Percentiles rank a stretch among this genome's conserved stretches.
Conservation (phyloP, 768 basidiomycete genomes). For the Xerocomus potaroensis region DNA sequence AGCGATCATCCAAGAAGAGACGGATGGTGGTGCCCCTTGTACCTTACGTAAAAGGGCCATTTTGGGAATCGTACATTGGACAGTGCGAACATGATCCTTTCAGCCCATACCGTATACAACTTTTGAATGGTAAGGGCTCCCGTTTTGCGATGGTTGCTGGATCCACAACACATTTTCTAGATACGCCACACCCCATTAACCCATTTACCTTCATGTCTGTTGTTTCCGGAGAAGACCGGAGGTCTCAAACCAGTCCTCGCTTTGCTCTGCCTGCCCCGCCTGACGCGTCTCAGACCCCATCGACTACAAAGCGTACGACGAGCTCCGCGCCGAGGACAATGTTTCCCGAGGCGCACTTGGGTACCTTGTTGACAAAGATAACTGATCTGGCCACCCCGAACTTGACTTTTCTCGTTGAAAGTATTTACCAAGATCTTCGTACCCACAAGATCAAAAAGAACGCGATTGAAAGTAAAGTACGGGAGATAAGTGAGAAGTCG, state of each 20-base stretch:
- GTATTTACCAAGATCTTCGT: conserved; percentile 65
- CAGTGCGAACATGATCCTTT: conserved; percentile 67
- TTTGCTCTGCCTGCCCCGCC: conserved; percentile 50
- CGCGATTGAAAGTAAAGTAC: conserved; percentile 75
- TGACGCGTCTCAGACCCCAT: conserved; percentile 26
- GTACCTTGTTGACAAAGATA: conserved; percentile 60
- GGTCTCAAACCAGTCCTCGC: conserved; percentile 23
- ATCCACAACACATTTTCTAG: conserved; percentile 34
- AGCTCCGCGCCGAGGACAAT: conserved; percentile 43
- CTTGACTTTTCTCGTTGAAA: conserved; percentile 65
- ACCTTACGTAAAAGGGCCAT: conserved; percentile 78
- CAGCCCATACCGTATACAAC: conserved; percentile 67
- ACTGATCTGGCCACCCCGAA: conserved; percentile 55
- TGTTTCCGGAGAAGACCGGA: conserved; percentile 35
- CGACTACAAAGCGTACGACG: conserved; percentile 27
- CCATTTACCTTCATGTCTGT: conserved; percentile 72
- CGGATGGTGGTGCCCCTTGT: conserved; percentile 76
- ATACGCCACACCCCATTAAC: conserved; percentile 67
- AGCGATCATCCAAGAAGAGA: conserved; percentile 59
- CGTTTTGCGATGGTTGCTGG: not conserved
- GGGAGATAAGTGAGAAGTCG: conserved; percentile 72
- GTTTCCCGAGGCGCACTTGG: conserved; percentile 68
- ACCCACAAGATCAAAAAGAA: conserved; percentile 77
- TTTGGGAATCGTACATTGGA: conserved; percentile 70
- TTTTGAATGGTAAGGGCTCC: conserved; percentile 72